Conservation (phyloP, 2,329 filamentous ascomycete genomes). For the Ascochyta clinopodiicola region DNA sequence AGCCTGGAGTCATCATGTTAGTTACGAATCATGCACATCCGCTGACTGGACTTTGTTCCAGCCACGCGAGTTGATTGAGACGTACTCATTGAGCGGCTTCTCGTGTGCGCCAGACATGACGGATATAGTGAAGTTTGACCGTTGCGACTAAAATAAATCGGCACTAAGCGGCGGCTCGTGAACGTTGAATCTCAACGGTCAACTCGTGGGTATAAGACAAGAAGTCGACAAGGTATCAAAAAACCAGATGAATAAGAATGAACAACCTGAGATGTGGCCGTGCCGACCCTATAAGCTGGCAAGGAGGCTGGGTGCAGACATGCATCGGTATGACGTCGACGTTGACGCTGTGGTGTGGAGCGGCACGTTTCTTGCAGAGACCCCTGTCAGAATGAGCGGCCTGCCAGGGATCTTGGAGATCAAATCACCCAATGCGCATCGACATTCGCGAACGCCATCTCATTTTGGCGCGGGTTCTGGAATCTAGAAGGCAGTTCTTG, state of each 20-base stretch:
- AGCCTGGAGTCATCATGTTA: constrained; percentile 48
- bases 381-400: constrained; percentile 34
- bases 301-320: constrained; percentile 33
- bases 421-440: constrained; percentile 38
- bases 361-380: constrained; percentile 32
- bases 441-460: constrained; percentile 20
- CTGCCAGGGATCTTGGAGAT: constrained; percentile 36
- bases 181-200: constrained; percentile 19
- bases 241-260: constrained; percentile 11
- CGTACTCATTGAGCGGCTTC: constrained; percentile 47
- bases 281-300: constrained; percentile 32
- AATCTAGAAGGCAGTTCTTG: constrained; percentile 7
- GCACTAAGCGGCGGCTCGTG: constrained; percentile 15
- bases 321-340: constrained; percentile 40
- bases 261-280: constrained; percentile 28
- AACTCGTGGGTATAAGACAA: constrained; percentile 12
- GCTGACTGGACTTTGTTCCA: background rate
- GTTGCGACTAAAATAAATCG: constrained; percentile 27
- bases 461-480: constrained; percentile 20
- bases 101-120: constrained; percentile 36
- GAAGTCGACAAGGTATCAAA: constrained; percentile 5
- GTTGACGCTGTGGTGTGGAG: constrained; percentile 32
- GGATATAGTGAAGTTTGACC: constrained; percentile 18
- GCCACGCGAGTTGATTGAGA: background rate
- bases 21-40: background rate